Evolutionary conservation across 2,329 filamentous ascomycete genomes (phyloP), one percentile per base, ranked within the genome.

Genomic region (Scortechinia acanthostroma): DNA sequence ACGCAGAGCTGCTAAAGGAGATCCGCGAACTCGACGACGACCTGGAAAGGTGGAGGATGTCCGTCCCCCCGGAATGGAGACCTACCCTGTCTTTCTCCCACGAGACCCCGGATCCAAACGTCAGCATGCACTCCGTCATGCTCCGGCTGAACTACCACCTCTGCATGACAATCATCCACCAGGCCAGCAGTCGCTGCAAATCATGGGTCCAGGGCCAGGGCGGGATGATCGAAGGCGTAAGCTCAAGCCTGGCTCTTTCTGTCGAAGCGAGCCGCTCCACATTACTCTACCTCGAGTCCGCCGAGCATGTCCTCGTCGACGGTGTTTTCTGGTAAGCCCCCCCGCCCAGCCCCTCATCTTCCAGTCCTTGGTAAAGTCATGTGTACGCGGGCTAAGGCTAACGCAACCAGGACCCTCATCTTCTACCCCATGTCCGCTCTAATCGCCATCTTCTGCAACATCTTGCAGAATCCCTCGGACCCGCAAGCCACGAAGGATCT

Each of bases 1-100:
- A 78, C 33, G 72, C 74, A 0, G 73, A 79, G 45, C 56, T 80
- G 0, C 59, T 80, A 2, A 65, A 67, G 6, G 67, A 72, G 2
- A 78, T 80, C 13, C 68, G 76, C 4, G 70, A 77, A 53, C 58
- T 80, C 0, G 76, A 80, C 47, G 70, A 75, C 19, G 72, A 77
- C 22, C 58, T 80, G 1, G 76, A 80, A 42, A 55, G 55, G 13
- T 80, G 76, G 76, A 64, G 77, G 1, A 50, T 68, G 1, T 73
- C 73, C 0, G 52, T 80, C 0, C 69, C 71, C 0, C 51, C 53
- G 1, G 50, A 61, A 4, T 70, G 63, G 46, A 62, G 74, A 2
- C 76, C 76, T 0, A 65, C 62, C 0, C 55, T 80, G 5, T 69
- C 71, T 0, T 64, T 71, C 15, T 60, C 60, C 1, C 52, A 62